Base-by-base conservation (phyloP, 2,329 filamentous ascomycete species). In the Talaromyces sp. region DNA sequence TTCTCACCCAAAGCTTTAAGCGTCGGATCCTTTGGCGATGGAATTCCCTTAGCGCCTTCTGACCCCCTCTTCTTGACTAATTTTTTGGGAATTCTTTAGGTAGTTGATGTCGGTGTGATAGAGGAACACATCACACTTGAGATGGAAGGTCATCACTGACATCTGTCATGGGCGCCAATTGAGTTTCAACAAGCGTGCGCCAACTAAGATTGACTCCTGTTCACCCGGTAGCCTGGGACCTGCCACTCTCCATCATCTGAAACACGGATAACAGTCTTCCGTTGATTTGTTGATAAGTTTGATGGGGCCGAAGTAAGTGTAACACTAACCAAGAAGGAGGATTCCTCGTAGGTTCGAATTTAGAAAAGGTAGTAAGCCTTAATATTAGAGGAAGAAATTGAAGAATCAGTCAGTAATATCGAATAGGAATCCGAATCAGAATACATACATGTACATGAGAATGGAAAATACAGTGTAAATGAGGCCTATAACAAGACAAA, bases 181-280 rank as follows among this genome's bases (percentile, higher is more conserved):
- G 62, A 66, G 67, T 70, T 70, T 68, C 39, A 47, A 63, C 62
- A 67, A 67, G 65, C 67, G 67, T 64, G 60, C 65, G 61, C 65
- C 67, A 65, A 62, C 47, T 57, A 35, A 45, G 64, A 65, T 67
- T 58, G 57, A 55, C 61, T 65, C 42, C 54, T 64, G 60, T 63
- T 65, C 64, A 56, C 54, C 67, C 68, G 61, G 37, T 58, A 56
- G 56, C 58, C 56, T 61, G 67, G 67, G 65, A 65, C 57, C 51
- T 56, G 47, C 52, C 24, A 27, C 9, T 27, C 24, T 56, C 40
- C 43, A 47, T 32, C n/a, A 33, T 9, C 39, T 45, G 49, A 52
- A 54, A 54, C 51, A 47, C 60, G 57, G 57, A 58, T 41, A 49
- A 62, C 54, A 42, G 58, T 61, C 47, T 30, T 59, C 59, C 57